Evolutionary conservation across 2,329 filamentous ascomycete species (phyloP).

Genomic region (Colletotrichum gigasporum): DNA sequence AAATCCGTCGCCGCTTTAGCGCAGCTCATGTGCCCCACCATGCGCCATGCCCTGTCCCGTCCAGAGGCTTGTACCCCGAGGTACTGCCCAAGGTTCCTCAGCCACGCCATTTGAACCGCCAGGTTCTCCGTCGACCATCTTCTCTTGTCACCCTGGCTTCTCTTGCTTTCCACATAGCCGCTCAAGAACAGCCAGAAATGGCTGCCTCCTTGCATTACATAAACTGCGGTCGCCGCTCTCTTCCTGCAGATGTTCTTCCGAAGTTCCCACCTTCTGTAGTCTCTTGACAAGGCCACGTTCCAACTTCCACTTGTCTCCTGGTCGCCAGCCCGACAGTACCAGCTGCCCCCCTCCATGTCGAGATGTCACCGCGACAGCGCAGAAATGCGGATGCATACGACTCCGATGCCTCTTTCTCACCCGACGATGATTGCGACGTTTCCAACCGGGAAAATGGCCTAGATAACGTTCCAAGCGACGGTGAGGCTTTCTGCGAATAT

Average conservation of each 20-base stretch:
- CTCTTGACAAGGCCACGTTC: not conserved
- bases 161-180: not conserved
- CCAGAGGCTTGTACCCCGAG: not conserved
- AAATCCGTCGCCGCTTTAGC: not conserved
- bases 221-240: not conserved
- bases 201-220: not conserved
- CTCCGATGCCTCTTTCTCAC: constrained; percentile 1
- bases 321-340: not conserved
- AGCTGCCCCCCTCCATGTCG: not conserved
- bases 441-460: not conserved
- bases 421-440: not conserved
- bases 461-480: not conserved
- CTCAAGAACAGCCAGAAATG: not conserved
- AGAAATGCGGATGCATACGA: not conserved
- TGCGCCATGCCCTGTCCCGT: not conserved
- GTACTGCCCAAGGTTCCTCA: not conserved
- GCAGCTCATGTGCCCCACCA: not conserved
- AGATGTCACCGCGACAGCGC: not conserved
- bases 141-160: not conserved
- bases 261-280: not conserved
- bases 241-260: not conserved
- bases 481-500: not conserved
- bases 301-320: not conserved
- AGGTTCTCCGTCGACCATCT: not conserved
- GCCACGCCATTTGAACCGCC: not conserved